phyloP scores from a whole-genome alignment of 306 rosid species.

The Vicia faba region DNA sequence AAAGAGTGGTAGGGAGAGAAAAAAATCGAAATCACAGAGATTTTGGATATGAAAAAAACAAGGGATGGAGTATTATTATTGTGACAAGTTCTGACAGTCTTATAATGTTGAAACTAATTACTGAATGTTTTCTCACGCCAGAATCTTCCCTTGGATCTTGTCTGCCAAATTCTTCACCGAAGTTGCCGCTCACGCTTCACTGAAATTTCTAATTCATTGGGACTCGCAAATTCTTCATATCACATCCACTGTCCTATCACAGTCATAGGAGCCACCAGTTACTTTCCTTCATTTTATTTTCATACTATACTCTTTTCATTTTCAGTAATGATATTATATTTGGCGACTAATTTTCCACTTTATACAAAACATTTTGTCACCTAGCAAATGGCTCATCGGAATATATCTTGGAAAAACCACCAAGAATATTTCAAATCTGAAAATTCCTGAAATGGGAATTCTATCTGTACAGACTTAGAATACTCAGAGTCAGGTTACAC shows the following conservation, averaged over 20 bases:
- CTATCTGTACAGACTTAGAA: slow-evolving; percentile 42
- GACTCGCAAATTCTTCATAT: slow-evolving; percentile 19
- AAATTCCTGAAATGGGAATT: slow-evolving; percentile 37
- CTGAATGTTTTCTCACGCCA: slow-evolving; percentile 54
- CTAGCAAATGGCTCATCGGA: not conserved
- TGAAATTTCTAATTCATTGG: slow-evolving; percentile 53
- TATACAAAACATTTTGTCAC: not conserved
- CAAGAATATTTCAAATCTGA: slow-evolving; percentile 40
- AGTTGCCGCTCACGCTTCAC: slow-evolving; percentile 58
- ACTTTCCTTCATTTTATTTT: not conserved
- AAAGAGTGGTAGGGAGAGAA: too few relatives aligned
- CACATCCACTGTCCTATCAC: slow-evolving; percentile 26
- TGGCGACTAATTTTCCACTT: not conserved
- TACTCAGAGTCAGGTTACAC: slow-evolving; percentile 54
- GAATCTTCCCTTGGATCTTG: slow-evolving; percentile 64
- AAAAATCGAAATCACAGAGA: too few relatives aligned
- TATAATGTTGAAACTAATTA: slow-evolving; percentile 38
- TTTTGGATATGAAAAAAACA: too few relatives aligned
- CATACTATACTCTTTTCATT: too few relatives aligned
- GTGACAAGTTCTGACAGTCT: slow-evolving; percentile 14
- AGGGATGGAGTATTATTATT: not conserved
- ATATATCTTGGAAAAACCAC: slow-evolving; percentile 10
- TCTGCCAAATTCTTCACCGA: slow-evolving; percentile 53
- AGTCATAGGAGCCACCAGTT: not conserved
- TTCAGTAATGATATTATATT: too few relatives aligned